Base-by-base conservation (phyloP, 1,284 basidiomycete species). In the Takashimella tepidaria region DNA sequence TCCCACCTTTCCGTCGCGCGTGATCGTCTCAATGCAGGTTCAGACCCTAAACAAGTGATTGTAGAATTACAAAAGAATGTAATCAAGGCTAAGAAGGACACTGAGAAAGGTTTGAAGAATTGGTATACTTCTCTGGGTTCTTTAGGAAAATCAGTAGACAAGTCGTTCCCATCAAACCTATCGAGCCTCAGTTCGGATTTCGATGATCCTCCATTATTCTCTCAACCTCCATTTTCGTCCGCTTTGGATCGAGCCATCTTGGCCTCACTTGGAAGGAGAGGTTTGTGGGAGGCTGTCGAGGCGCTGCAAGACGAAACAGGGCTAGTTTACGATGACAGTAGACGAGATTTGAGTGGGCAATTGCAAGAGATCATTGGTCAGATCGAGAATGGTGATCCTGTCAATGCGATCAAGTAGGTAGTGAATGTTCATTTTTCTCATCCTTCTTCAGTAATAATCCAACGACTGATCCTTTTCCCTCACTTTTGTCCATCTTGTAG, bases 91-190 rank as follows among this genome's bases (percentile, higher is more conserved):
- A 91, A 88, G 83, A 90, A 86, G 72, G 88, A 90, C 53, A 79
- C 92, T 0, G 89, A 92, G 58, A 88, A 91, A 46, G 81, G 85
- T 1, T 84, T 92, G 78, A 95, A 92, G 74, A 89, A 90, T 62
- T 81, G 91, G 50, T 89, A 92, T 67, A 82, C 80, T 22, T 83
- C 85, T 1, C 76, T 93, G 5, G 82, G 84, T 19, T 83, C 83
- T 60, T 79, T 92, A 37, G 89, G 89, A 25, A 95, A 92, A 74
- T 81, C 84, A 0, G 73, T 95, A 63, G 92, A 96, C 70, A 96
- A 93, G 85, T 52, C 64, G 1, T 73, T 74, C 54, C 70, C 70
- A 6, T 66, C 72, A 0, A 69, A 69, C 42, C 59, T 76, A n/a
- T 57, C 55, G 0, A 66, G 59, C 1, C 70, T 76, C 20, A 69